These are phyloP conservation scores for Triticum dicoccoides DNA, from an alignment of 176 grass and related monocot species.

Conservation along the genomic window DNA sequence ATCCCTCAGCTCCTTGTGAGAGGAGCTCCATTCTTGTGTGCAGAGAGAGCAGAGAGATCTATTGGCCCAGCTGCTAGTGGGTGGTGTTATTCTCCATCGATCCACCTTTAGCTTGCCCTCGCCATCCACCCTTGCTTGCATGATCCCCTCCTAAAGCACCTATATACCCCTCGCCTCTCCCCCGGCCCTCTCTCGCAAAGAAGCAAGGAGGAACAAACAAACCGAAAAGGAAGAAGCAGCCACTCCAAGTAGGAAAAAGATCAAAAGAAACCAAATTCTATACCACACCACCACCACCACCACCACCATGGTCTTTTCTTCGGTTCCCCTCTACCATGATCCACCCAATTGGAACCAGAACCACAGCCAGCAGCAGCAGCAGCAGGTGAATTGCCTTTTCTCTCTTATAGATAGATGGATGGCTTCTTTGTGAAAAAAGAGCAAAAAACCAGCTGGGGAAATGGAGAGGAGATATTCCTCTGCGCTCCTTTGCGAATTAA, in stretches of 20 bases:
- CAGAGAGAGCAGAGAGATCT: slow-evolving; percentile 6
- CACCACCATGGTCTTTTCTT: slow-evolving; percentile 84
- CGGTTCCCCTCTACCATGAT: slow-evolving; percentile 91
- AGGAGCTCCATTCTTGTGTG: slow-evolving; percentile 26
- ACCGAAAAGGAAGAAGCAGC: slow-evolving; percentile 31
- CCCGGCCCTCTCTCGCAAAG: slow-evolving; percentile 32
- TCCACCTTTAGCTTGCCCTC: neutral
- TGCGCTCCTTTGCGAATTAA: slow-evolving; percentile 37
- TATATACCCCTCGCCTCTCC: slow-evolving; percentile 33
- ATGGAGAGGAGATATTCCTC: slow-evolving; percentile 63
- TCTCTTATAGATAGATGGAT: slow-evolving; percentile 12
- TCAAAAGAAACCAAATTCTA: slow-evolving; percentile 59
- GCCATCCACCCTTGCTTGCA: slow-evolving; percentile 39
- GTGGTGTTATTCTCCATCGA: slow-evolving; percentile 38
- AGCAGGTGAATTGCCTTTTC: slow-evolving; percentile 46
- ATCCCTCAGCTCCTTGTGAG: neutral
- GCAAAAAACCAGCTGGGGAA: slow-evolving; percentile 24
- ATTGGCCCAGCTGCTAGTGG: slow-evolving; percentile 40
- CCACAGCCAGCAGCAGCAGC: slow-evolving; percentile 49
- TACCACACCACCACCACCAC: slow-evolving; percentile 42
- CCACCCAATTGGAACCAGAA: slow-evolving; percentile 88
- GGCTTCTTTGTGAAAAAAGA: slow-evolving; percentile 76
- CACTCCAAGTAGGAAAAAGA: slow-evolving; percentile 52
- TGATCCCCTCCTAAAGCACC: slow-evolving; percentile 45
- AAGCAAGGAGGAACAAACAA: slow-evolving; percentile 47